Conservation (phyloP, 495 filamentous ascomycete species). For the Tuber calosporum region DNA sequence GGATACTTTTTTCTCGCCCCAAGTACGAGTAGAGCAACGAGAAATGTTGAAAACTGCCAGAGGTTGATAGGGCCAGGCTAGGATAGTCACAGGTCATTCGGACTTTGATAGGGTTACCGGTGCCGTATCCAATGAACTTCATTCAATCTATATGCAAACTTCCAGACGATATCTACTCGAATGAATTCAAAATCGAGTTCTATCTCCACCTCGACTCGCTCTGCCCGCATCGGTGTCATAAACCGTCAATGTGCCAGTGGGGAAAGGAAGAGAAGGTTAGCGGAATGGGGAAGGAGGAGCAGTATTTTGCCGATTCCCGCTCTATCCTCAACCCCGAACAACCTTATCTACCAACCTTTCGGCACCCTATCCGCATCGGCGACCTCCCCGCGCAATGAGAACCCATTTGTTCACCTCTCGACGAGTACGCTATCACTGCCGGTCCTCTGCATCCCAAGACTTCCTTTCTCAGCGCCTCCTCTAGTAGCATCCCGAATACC, state of each 20-base stretch:
- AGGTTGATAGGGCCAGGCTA: not conserved
- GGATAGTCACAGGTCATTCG: not conserved
- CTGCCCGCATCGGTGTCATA: not conserved
- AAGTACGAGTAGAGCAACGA: too few species aligned
- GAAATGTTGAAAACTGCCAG: not conserved
- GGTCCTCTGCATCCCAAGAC: not conserved
- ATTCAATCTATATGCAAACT: not conserved
- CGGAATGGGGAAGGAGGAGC: too few species aligned
- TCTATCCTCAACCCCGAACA: not conserved
- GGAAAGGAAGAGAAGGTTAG: not conserved
- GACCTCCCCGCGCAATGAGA: not conserved
- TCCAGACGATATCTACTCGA: not conserved
- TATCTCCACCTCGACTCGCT: not conserved
- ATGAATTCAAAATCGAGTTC: not conserved
- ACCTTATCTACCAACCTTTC: not conserved
- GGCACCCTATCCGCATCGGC: not conserved
- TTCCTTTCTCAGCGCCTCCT: not conserved
- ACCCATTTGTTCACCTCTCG: not conserved
- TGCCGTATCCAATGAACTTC: not conserved
- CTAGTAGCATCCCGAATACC: not conserved
- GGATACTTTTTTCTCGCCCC: too few species aligned
- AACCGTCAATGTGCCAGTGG: not conserved
- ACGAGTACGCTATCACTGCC: not conserved
- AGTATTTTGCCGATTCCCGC: not conserved
- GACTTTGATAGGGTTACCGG: not conserved